A percentile compares a stretch with the other conserved stretches of the same genome.
These are phyloP conservation scores for Quambalaria eucalypti DNA, from an alignment of 1,284 basidiomycete genomes.

Conservation along the genomic window DNA sequence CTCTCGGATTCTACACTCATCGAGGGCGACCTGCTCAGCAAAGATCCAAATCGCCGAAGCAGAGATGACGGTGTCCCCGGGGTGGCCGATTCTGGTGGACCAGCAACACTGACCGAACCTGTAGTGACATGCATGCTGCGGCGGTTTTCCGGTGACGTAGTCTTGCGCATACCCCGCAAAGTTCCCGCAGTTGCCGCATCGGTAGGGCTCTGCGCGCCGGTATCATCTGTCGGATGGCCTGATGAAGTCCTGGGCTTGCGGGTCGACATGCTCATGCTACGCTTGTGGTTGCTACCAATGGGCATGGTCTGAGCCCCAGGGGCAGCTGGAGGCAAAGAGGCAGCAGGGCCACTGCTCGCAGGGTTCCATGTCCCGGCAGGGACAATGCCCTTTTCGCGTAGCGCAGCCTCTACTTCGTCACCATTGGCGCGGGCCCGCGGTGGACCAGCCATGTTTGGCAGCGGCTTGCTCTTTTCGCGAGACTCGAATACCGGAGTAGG, in stretches of 20 bases:
- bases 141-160: constrained; percentile 10
- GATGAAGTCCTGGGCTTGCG: not conserved
- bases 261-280: not conserved
- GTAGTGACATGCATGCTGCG: constrained; percentile 12
- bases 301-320: not conserved
- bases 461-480: constrained; percentile 40
- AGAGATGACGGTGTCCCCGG: constrained; percentile 15
- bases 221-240: no score
- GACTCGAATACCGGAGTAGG: constrained; percentile 45
- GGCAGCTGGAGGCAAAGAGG: not conserved
- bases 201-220: no score
- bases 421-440: constrained; percentile 39
- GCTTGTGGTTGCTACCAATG: not conserved
- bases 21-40: constrained; percentile 32
- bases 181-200: not conserved
- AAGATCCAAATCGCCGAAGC: constrained; percentile 33
- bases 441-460: constrained; percentile 37
- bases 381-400: constrained; percentile 18
- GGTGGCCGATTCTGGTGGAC: not conserved
- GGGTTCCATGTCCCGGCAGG: not conserved
- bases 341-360: not conserved
- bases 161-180: not conserved
- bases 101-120: constrained; percentile 2
- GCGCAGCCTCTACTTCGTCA: constrained; percentile 36
- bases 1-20: constrained; percentile 25